A percentile compares a stretch with the other conserved stretches of the same genome.
These are phyloP conservation scores for Lichtheimia ornata DNA, from an alignment of 371 early-diverging fungal genomes.

Conservation along the genomic window DNA sequence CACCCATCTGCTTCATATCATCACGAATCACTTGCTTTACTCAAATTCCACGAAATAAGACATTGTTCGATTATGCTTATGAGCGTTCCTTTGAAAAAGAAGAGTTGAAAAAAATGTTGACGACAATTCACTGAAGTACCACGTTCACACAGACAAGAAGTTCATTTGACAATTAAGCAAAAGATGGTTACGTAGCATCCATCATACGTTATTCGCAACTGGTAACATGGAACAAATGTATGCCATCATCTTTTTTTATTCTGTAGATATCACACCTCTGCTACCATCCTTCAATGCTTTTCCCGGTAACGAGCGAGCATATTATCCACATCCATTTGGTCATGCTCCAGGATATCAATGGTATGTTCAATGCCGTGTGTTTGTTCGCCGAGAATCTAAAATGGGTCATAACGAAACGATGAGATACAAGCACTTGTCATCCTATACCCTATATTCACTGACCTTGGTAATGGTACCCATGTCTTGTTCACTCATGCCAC, in stretches of 20 bases:
- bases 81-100: too few species aligned
- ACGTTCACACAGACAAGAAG: too few species aligned
- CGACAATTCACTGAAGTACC: too few species aligned
- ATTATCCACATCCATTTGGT: constrained; percentile 29
- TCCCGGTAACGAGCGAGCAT: constrained; percentile 1
- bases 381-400: constrained; percentile 60
- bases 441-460: constrained; percentile 1
- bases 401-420: neutral
- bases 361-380: constrained; percentile 66
- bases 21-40: too few species aligned
- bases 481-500: constrained; percentile 41
- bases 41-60: too few species aligned
- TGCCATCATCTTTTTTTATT: neutral
- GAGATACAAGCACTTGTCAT: neutral
- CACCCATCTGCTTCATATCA: too few species aligned
- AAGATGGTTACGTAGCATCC: too few species aligned
- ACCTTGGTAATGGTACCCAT: constrained; percentile 54
- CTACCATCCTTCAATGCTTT: neutral
- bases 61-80: too few species aligned
- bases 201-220: too few species aligned
- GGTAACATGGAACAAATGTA: too few species aligned
- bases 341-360: constrained; percentile 57
- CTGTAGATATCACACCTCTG: neutral
- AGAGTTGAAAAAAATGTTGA: too few species aligned
- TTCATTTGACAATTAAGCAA: too few species aligned